Evolutionary conservation across 805 yeast species (phyloP).

Genomic region (baker's yeast (Saccharomyces cerevisiae)): DNA sequence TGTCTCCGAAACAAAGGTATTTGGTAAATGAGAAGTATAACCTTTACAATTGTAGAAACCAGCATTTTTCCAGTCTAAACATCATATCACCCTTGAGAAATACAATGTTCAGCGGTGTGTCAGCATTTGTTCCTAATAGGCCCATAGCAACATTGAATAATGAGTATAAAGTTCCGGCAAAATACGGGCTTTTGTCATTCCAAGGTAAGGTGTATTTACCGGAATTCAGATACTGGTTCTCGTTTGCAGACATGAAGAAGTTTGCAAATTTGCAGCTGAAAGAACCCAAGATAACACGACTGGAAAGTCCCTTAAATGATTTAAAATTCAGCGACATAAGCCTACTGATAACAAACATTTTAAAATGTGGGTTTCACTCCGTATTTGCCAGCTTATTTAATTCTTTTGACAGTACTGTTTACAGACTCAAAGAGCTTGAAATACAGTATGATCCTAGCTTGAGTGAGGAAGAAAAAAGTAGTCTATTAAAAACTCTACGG

Average conservation of each 20-base stretch:
- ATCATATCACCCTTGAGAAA: slow-evolving; percentile 46
- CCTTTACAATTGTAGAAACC: slow-evolving; percentile 50
- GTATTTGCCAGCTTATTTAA: slow-evolving; percentile 13
- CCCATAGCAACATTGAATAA: slow-evolving; percentile 35
- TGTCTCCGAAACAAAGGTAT: slow-evolving; percentile 29
- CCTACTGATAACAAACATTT: slow-evolving; percentile 15
- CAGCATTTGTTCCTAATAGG: slow-evolving; percentile 48
- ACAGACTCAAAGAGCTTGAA: slow-evolving; percentile 25
- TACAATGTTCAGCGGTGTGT: slow-evolving; percentile 52
- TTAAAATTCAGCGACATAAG: slow-evolving; percentile 14
- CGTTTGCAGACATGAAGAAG: slow-evolving; percentile 13
- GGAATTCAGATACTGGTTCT: slow-evolving; percentile 50
- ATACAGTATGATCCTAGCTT: slow-evolving; percentile 14
- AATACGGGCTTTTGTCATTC: slow-evolving; percentile 29
- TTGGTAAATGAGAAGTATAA: slow-evolving; percentile 26
- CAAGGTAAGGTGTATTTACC: slow-evolving; percentile 40
- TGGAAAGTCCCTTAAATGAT: slow-evolving; percentile 11
- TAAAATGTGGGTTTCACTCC: slow-evolving; percentile 9
- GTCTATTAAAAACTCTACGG: slow-evolving; percentile 10
- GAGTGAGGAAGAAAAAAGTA: slow-evolving; percentile 8
- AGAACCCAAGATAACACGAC: slow-evolving; percentile 4
- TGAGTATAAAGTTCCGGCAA: slow-evolving; percentile 41
- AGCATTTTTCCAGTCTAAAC: slow-evolving; percentile 43
- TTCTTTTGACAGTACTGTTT: slow-evolving; percentile 17
- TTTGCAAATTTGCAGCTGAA: slow-evolving; percentile 12